Conservation (phyloP, 2,329 filamentous ascomycete genomes). For the Hypoxylon sp. region DNA sequence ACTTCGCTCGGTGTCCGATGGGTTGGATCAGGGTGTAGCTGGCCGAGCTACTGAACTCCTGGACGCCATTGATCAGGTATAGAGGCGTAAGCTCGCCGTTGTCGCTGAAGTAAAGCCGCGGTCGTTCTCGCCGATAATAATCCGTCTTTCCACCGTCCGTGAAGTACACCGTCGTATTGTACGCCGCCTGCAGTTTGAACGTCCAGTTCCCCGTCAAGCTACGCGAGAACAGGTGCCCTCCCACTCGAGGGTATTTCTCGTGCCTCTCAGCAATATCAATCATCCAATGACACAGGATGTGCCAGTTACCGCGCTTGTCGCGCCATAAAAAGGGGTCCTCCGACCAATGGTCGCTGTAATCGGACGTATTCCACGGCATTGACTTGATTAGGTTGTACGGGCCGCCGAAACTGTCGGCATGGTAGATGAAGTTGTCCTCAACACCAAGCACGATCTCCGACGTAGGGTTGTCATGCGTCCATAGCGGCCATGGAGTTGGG, state of each 20-base stretch:
- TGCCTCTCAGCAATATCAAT: constrained; percentile 48
- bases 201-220: constrained; percentile 47
- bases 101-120: constrained; percentile 64
- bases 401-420: constrained; percentile 49
- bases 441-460: constrained; percentile 54
- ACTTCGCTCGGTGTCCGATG: constrained; percentile 48
- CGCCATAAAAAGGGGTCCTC: constrained; percentile 54
- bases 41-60: constrained; percentile 55
- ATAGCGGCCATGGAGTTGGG: constrained; percentile 60
- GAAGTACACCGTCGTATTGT: constrained; percentile 53
- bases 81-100: constrained; percentile 63
- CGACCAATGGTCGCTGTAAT: constrained; percentile 48
- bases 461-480: constrained; percentile 49
- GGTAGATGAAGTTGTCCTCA: constrained; percentile 57
- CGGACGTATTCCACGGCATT: constrained; percentile 49
- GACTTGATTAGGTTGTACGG: constrained; percentile 49
- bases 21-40: constrained; percentile 62
- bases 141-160: constrained; percentile 59
- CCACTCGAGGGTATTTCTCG: constrained; percentile 49
- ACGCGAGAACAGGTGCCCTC: constrained; percentile 48
- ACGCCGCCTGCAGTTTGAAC: constrained; percentile 46
- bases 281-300: constrained; percentile 51
- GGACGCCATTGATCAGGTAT: constrained; percentile 64
- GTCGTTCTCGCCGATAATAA: constrained; percentile 63
- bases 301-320: constrained; percentile 51